Evolutionary conservation across 1,284 basidiomycete genomes (phyloP), one percentile per base, ranked within the genome.

Genomic region (Sanguinoderma infundibulare): DNA sequence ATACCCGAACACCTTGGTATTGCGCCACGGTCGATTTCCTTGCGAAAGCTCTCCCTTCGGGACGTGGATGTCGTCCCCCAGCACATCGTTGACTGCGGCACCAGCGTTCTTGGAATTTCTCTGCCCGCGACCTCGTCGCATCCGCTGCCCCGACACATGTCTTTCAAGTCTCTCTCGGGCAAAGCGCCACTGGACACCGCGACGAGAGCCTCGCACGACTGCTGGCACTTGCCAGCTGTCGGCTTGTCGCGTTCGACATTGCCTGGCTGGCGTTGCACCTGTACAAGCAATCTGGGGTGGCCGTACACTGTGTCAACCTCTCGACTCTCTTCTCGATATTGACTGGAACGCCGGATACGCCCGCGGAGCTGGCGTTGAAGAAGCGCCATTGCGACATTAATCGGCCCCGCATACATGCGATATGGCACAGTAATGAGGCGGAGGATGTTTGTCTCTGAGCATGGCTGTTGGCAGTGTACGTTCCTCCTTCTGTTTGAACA

Each of bases 201-300:
- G n/a, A 35, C 47, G 40, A 52, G 2, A 30, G 26, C 8, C 35
- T 59, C 8, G 28, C 42, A 1, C 57, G 10, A 6, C 10, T 63
- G 12, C 35, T 67, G 28, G 20, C 34, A 7, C 24, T 35, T 20
- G 38, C 47, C 9, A n/a, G n/a, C 36, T 55, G 53, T 17, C 22
- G 32, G 5, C 53, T 62, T 5, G 59, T 53, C 2, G 58, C 59
- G 10, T 64, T 65, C 20, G 60, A 57, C 9, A 67, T 64, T 59
- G 59, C 63, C 2, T 59, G 60, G 10, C 35, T 61, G 7, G 66
- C 61, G 2, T 35, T 62, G n/a, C 63, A 61, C 26, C 47, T 67
- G 15, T 32, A 60, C 57, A 49, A 52, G 28, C 57, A 53, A 15
- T 50, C 28, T 24, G 46, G 44, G 14, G 12, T 49, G 30, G 56